These are phyloP conservation scores for Gymnopus androsaceus DNA, from an alignment of 1,284 basidiomycete species.

Conservation along the genomic window DNA sequence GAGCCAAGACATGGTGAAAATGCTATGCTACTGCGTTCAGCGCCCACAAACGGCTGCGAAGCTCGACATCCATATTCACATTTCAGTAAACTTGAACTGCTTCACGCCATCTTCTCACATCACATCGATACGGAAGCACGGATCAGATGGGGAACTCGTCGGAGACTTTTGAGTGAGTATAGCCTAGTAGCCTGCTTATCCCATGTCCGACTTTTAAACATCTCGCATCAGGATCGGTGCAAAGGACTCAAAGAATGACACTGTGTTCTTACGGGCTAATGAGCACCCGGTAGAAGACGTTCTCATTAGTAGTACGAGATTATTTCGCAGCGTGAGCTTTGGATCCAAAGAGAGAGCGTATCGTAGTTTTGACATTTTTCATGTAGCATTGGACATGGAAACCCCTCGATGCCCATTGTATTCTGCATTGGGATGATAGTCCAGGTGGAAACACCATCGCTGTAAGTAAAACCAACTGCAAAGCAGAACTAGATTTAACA, in stretches of 20 bases:
- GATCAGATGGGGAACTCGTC: slow-evolving; percentile 38
- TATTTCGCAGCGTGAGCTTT: slow-evolving; percentile 34
- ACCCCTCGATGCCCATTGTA: slow-evolving; percentile 21
- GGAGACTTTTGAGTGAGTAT: slow-evolving; percentile 46
- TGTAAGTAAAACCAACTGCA: slow-evolving; percentile 25
- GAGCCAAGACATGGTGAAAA: slow-evolving; percentile 34
- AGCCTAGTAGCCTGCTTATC: slow-evolving; percentile 2
- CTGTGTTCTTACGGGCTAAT: slow-evolving; percentile 37
- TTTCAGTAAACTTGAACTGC: slow-evolving; percentile 43
- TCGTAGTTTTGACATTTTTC: background rate
- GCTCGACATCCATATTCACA: slow-evolving; percentile 36
- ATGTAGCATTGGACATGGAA: slow-evolving; percentile 38
- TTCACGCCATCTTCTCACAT: slow-evolving; percentile 44
- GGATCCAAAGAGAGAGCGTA: background rate
- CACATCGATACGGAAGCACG: slow-evolving; percentile 35
- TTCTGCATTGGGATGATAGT: slow-evolving; percentile 39
- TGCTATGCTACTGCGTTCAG: slow-evolving; percentile 21
- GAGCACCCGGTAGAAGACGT: slow-evolving; percentile 38
- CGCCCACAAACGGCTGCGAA: slow-evolving; percentile 13
- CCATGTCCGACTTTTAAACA: background rate
- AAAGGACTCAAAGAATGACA: slow-evolving; percentile 31
- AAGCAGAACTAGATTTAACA: background rate
- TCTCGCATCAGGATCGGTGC: slow-evolving; percentile 30
- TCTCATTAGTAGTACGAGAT: slow-evolving; percentile 32
- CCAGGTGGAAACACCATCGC: slow-evolving; percentile 27